These are phyloP conservation scores for Fusarium pseudoanthophilum DNA, from an alignment of 2,329 filamentous ascomycete genomes.

Conservation along the genomic window DNA sequence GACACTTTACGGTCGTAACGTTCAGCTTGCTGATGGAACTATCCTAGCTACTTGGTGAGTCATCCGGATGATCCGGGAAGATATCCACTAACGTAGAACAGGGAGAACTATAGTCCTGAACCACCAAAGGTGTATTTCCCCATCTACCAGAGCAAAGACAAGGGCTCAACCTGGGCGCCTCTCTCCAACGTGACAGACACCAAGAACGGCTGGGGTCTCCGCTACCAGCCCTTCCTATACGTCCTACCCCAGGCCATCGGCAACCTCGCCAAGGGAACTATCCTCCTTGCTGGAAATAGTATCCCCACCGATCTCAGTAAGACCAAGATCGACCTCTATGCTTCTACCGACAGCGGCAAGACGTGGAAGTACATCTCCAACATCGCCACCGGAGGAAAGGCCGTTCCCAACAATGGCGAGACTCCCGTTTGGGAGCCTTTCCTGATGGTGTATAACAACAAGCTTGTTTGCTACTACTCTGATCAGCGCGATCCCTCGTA, in stretches of 20 bases:
- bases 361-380: conserved; percentile 24
- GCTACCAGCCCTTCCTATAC: conserved; percentile 77
- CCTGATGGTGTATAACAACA: conserved; percentile 12
- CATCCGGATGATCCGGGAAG: accelerated
- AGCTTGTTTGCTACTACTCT: conserved; percentile 23
- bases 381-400: conserved; percentile 19
- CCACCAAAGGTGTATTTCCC: conserved; percentile 64
- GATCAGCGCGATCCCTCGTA: conserved; percentile 16
- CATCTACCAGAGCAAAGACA: conserved; percentile 61
- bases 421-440: conserved; percentile 28
- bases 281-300: conserved; percentile 19
- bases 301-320: conserved; percentile 1
- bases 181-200: conserved; percentile 71
- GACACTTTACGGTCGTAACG: neutral
- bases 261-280: conserved; percentile 57
- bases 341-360: conserved; percentile 4
- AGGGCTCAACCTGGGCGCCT: conserved; percentile 68
- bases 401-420: conserved; percentile 2
- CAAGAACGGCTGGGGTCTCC: conserved; percentile 70
- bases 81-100: conserved; percentile 37
- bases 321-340: conserved; percentile 28
- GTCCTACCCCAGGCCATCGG: conserved; percentile 67
- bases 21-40: conserved; percentile 1
- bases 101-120: conserved; percentile 66
- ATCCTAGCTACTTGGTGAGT: conserved; percentile 4